Evolutionary conservation across 208 protist species (phyloP), one percentile per base, ranked within the genome.

Genomic region (Acanthamoeba pearcei): DNA sequence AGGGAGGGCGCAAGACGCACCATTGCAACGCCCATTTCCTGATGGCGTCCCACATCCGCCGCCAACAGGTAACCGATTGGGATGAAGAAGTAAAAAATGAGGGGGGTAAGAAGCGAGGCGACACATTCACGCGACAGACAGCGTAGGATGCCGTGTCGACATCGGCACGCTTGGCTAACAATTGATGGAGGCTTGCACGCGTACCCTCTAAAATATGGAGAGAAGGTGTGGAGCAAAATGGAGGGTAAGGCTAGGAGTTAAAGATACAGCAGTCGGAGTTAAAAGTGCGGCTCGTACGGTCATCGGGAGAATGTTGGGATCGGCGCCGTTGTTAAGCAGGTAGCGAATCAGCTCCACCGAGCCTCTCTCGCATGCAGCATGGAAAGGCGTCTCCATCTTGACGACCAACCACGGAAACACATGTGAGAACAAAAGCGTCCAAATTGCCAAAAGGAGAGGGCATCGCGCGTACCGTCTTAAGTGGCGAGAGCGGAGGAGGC

Each of bases 331-430:
- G 49, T 86, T 86, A 24, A 86, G 49, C 27, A 86, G 78, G 49
- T 86, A 86, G 27, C 78, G 49, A 38, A 86, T 86, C n/a, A 86
- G 46, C 51, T 86, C 78, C 3, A 86, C 78, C 24, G 78, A 86
- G 27, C 78, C 78, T 15, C 78, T 5, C 27, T 86, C 78, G 15
- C 78, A 86, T 5, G 78, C 78, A 19, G 78, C 78, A 22, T 86
- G 78, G 29, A 86, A 86, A 3, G 78, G 78, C 49, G 78, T 86
- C 5, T 86, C 78, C 46, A 57, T 38, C 78, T 12, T 12, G 22
- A n/a, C 5, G n/a, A 32, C 19, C n/a, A 27, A 24, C 64, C 64
- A 17, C 29, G 10, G 49, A 53, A 53, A 17, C 49, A 17, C 49
- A 13, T 53, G 49, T 53, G 13, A 53, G 49, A 53, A 53, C 46